Percentiles rank a stretch among this genome's conserved stretches.
These are phyloP conservation scores for Penicillium malachiteum DNA, from an alignment of 495 filamentous ascomycete species.

Conservation along the genomic window DNA sequence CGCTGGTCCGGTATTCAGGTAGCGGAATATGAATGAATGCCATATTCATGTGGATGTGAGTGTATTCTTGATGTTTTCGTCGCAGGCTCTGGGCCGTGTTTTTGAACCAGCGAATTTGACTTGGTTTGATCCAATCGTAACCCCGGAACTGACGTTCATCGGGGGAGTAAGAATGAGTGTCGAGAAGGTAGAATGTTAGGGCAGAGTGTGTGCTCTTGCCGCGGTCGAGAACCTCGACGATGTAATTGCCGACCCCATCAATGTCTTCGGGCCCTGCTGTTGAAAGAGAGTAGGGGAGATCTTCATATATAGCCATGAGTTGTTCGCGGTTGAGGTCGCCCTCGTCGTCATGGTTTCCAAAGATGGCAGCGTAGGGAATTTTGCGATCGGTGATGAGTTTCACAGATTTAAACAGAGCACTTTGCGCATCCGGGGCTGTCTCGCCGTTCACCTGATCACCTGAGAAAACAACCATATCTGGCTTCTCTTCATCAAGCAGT, in stretches of 20 bases:
- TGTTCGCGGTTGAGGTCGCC: constrained; percentile 70
- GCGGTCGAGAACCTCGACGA: constrained; percentile 82
- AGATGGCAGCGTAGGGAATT: constrained; percentile 90
- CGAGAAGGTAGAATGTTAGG: constrained; percentile 87
- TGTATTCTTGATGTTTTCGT: constrained; percentile 75
- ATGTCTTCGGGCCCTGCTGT: constrained; percentile 75
- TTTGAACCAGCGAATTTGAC: constrained; percentile 93
- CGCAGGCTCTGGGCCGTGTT: constrained; percentile 65
- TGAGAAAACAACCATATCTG: constrained; percentile 84
- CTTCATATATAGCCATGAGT: constrained; percentile 81
- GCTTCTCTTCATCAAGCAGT: constrained; percentile 85
- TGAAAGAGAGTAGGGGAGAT: constrained; percentile 85
- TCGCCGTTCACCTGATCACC: constrained; percentile 97
- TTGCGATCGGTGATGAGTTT: constrained; percentile 80
- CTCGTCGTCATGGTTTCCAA: constrained; percentile 98
- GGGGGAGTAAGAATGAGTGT: constrained; percentile 89
- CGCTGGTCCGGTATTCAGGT: constrained; percentile 71
- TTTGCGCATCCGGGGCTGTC: constrained; percentile 86
- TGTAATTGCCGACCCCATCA: constrained; percentile 92
- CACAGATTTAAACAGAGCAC: constrained; percentile 90
- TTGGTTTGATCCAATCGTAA: constrained; percentile 95
- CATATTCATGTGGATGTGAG: constrained; percentile 89
- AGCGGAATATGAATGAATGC: constrained; percentile 98
- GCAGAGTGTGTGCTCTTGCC: constrained; percentile 80
- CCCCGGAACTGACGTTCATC: constrained; percentile 82